These are phyloP conservation scores for Colletotrichum costaricense DNA, from an alignment of 2,329 filamentous ascomycete species.

Conservation along the genomic window DNA sequence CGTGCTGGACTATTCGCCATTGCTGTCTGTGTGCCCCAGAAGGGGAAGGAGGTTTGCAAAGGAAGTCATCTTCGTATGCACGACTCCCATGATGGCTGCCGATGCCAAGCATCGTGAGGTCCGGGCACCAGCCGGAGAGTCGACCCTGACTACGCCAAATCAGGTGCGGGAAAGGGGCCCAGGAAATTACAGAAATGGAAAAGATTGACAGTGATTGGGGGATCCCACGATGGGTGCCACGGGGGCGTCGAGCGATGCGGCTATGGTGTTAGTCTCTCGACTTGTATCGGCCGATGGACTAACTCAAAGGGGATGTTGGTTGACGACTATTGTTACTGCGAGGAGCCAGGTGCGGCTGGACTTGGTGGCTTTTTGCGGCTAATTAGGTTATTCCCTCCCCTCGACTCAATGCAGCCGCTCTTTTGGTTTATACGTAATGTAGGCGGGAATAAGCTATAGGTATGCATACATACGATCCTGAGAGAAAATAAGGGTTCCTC, in stretches of 20 bases:
- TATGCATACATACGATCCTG: slow-evolving; percentile 9
- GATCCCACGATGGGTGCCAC: slow-evolving; percentile 20
- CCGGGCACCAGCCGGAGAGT: slow-evolving; percentile 16
- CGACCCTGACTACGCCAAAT: slow-evolving; percentile 3
- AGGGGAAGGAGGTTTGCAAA: background rate
- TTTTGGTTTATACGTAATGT: no score
- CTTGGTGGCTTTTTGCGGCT: background rate
- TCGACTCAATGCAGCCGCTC: background rate
- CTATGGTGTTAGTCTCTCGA: background rate
- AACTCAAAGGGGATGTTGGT: slow-evolving; percentile 13
- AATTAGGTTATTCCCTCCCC: background rate
- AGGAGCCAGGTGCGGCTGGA: background rate
- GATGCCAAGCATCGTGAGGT: slow-evolving; percentile 20
- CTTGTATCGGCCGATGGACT: slow-evolving; percentile 17
- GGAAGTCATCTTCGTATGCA: slow-evolving; percentile 7
- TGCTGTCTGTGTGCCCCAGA: background rate
- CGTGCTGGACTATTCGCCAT: background rate
- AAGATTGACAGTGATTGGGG: slow-evolving; percentile 33
- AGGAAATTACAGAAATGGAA: slow-evolving; percentile 33
- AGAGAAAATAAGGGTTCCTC: background rate
- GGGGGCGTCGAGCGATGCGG: slow-evolving; percentile 8
- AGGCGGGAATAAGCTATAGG: background rate
- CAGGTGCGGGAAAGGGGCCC: slow-evolving; percentile 19
- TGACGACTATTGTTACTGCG: background rate
- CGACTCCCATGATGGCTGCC: slow-evolving; percentile 1